Base-by-base conservation (phyloP, 768 basidiomycete species). In the Agrocybe praecox region DNA sequence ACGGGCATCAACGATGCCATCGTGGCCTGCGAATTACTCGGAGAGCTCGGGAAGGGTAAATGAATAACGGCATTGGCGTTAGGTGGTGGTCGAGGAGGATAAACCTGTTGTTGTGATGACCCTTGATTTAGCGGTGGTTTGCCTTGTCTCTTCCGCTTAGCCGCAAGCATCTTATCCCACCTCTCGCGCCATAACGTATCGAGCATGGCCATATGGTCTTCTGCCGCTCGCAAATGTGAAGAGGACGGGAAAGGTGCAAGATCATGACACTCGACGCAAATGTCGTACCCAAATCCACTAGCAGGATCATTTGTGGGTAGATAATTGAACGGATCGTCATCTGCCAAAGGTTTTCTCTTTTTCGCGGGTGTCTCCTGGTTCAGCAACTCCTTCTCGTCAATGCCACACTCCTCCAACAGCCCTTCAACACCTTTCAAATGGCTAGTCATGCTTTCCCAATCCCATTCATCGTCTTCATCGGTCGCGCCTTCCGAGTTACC, bases 221-320 rank as follows among this genome's bases (percentile, higher is more conserved):
- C 90, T 8, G 88, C 89, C 2, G 85, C 86, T 49, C 85, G 79
- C 34, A 93, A 70, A 64, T 90, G 87, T 33, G 82, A 76, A 0
- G 78, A 55, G n/a, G 79, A 78, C 0, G 93, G 90, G 69, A 90
- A 88, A 14, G 87, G 85, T 2, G 91, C 90, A 32, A 84, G 75
- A 61, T 95, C 92, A 65, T 91, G 89, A 66, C 91, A 92, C 72
- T 96, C 93, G 58, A 96, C 83, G 69, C 92, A 95, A 43, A 96
- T 83, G 65, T 94, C 88, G 66, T 87, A 94, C 15, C 90, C 91
- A 57, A 80, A 75, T 32, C 86, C 87, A n/a, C 74, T 64, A 24
- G 59, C 60, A 0, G 80, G 79, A 55, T 76, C 69, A 60, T 82
- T 83, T 36, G 76, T 79, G 18, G 63, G 58, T 4, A 53, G 45